Conservation (phyloP, 768 basidiomycete species). For the Boletus patriciae region DNA sequence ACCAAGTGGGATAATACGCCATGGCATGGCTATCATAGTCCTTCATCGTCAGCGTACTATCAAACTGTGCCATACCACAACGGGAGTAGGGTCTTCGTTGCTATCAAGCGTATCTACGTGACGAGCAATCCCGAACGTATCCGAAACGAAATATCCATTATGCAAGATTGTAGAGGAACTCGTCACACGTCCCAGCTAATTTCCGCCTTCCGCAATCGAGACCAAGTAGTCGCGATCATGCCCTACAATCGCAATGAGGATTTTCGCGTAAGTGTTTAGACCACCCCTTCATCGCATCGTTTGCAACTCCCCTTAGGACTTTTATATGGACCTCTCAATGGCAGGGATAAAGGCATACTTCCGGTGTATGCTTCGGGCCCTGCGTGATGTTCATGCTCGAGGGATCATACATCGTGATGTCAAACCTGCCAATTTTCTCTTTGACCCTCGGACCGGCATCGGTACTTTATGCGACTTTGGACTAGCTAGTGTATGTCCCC, state of each 20-base stretch:
- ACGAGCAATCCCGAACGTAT: conserved; percentile 93
- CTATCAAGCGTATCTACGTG: conserved; percentile 95
- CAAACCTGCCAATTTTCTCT: conserved; percentile 97
- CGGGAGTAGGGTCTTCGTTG: conserved; percentile 72
- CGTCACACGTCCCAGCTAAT: conserved; percentile 91
- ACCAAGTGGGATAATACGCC: conserved; percentile 72
- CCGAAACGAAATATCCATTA: conserved; percentile 87
- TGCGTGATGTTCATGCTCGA: conserved; percentile 84
- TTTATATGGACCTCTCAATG: conserved; percentile 72
- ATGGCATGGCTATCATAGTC: conserved; percentile 69
- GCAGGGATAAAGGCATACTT: conserved; percentile 83
- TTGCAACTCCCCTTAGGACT: conserved; percentile 52
- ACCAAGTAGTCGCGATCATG: conserved; percentile 93
- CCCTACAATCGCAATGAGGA: conserved; percentile 92
- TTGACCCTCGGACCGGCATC: conserved; percentile 76
- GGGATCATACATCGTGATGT: conserved; percentile 95
- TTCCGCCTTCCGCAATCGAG: conserved; percentile 85
- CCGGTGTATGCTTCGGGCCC: conserved; percentile 84
- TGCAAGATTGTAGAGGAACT: conserved; percentile 82
- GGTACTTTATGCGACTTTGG: conserved; percentile 96
- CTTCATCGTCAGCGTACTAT: conserved; percentile 62
- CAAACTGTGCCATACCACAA: conserved; percentile 48
- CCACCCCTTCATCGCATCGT: background rate
- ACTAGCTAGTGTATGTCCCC: conserved; percentile 76
- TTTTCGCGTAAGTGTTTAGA: conserved; percentile 70